phyloP scores from a whole-genome alignment of 257 asterid genomes.

The Dorcoceras hygrometricum region DNA sequence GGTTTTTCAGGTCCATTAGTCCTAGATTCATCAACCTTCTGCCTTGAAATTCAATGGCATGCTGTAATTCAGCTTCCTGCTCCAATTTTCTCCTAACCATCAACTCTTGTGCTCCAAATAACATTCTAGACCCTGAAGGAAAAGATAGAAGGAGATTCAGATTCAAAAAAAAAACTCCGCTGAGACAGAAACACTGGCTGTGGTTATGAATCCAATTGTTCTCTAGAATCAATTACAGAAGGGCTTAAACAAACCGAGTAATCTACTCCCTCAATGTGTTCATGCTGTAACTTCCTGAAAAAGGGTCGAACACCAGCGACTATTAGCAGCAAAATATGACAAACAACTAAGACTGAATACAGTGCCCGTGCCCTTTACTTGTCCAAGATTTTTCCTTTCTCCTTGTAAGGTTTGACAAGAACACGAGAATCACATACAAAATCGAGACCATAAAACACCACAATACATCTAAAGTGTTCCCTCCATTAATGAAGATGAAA shows the following conservation, averaged over 20 bases:
- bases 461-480: neutral
- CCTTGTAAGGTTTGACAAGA: conserved; percentile 94
- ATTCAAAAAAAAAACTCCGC: too few relatives aligned
- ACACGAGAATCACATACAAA: conserved; percentile 91
- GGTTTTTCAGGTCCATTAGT: conserved; percentile 62
- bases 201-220: conserved; percentile 41
- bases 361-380: conserved; percentile 48
- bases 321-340: neutral
- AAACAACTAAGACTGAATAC: neutral
- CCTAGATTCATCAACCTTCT: conserved; percentile 74
- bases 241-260: conserved; percentile 64
- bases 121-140: too few relatives aligned
- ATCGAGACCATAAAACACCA: conserved; percentile 20
- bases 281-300: conserved; percentile 63
- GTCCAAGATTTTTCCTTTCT: conserved; percentile 80
- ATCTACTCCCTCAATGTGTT: conserved; percentile 66
- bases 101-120: too few relatives aligned
- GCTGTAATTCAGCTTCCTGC: conserved; percentile 74
- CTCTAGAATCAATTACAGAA: conserved; percentile 60
- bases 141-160: too few relatives aligned
- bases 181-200: too few relatives aligned
- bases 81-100: conserved; percentile 70
- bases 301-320: neutral
- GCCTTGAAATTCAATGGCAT: conserved; percentile 74
- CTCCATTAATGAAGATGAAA: neutral